phyloP scores from a whole-genome alignment of 1,284 basidiomycete species.

The Caloboletus inedulis region DNA sequence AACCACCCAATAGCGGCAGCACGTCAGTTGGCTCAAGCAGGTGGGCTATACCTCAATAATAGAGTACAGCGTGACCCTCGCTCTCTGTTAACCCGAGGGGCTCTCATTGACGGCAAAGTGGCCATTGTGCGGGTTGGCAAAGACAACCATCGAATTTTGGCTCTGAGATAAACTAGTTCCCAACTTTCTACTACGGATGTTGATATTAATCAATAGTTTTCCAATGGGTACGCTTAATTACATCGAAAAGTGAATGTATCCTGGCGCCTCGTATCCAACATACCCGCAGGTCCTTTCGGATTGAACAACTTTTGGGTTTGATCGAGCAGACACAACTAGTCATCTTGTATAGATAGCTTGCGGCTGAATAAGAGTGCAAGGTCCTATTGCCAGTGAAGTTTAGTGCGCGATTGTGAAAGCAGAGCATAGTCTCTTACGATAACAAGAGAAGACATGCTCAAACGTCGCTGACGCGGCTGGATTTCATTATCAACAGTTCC shows the following conservation, averaged over 20 bases:
- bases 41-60: conserved; percentile 56
- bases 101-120: conserved; percentile 64
- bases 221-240: conserved; percentile 6
- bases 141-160: conserved; percentile 68
- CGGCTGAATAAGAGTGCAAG: conserved; percentile 21
- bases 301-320: neutral
- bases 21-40: conserved; percentile 32
- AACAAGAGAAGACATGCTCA: conserved; percentile 24
- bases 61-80: conserved; percentile 40
- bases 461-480: conserved; percentile 11
- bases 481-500: neutral
- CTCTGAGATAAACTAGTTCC: conserved; percentile 20
- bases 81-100: conserved; percentile 41
- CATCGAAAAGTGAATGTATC: neutral
- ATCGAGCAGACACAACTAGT: neutral
- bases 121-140: conserved; percentile 75
- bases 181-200: neutral
- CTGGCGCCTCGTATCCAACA: neutral
- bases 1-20: conserved; percentile 26
- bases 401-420: neutral
- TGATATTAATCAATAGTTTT: neutral
- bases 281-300: neutral
- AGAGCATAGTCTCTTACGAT: conserved; percentile 19
- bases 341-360: neutral
- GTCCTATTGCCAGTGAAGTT: conserved; percentile 21